A percentile compares a stretch with the other conserved stretches of the same genome.
Conservation (phyloP, 2,329 filamentous ascomycete genomes). For the Simplicillium sp. region DNA sequence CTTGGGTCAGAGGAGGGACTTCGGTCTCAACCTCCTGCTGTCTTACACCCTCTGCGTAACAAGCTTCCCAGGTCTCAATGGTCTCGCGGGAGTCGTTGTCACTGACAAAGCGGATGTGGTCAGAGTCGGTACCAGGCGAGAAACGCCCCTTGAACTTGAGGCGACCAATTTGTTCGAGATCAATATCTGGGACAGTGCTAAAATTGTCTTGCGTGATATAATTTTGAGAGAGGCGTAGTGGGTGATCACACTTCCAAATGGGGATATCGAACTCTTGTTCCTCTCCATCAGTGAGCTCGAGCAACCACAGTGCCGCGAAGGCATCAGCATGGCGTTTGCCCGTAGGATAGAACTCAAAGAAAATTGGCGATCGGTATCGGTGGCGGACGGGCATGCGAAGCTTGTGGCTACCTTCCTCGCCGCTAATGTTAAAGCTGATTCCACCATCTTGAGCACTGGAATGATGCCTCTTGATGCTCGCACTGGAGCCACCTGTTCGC, state of each 20-base stretch:
- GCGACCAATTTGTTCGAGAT: constrained; percentile 71
- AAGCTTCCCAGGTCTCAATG: constrained; percentile 90
- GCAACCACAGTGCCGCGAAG: constrained; percentile 77
- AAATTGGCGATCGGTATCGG: constrained; percentile 80
- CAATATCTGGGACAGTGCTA: constrained; percentile 58
- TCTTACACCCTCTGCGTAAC: constrained; percentile 78
- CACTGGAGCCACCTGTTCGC: constrained; percentile 76
- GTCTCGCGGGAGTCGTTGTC: constrained; percentile 89
- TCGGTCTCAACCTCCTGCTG: constrained; percentile 60
- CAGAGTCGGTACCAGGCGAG: constrained; percentile 81
- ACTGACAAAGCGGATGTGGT: constrained; percentile 72
- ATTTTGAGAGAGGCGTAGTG: constrained; percentile 74
- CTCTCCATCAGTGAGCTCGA: constrained; percentile 74
- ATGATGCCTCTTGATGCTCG: constrained; percentile 52
- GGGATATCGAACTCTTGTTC: constrained; percentile 74
- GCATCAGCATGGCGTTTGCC: constrained; percentile 63
- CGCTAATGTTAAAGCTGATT: constrained; percentile 39
- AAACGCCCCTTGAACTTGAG: constrained; percentile 74
- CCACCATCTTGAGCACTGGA: constrained; percentile 52
- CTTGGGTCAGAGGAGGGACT: constrained; percentile 61
- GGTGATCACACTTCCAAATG: constrained; percentile 75
- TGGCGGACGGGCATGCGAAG: constrained; percentile 79
- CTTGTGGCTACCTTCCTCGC: constrained; percentile 25
- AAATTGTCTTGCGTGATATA: constrained; percentile 79
- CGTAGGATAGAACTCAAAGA: constrained; percentile 71